Evolutionary conservation across 83 land plant genomes (phyloP).

Genomic region (Diphasiastrum complanatum): DNA sequence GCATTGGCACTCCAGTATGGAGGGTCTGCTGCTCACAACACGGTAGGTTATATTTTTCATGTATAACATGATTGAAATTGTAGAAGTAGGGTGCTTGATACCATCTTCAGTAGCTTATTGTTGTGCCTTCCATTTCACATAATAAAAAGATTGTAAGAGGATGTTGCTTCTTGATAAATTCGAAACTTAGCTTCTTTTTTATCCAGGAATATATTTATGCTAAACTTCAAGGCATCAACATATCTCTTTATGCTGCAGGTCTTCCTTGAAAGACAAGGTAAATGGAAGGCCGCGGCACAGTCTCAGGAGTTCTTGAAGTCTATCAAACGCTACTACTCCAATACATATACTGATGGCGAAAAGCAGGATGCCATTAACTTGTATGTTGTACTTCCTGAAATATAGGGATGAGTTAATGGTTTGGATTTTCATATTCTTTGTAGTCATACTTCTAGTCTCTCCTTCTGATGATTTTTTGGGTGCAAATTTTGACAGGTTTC

Average conservation of each 20-base stretch:
- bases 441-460: neutral
- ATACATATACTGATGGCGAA: slow-evolving; percentile 96
- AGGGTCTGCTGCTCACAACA: slow-evolving; percentile 95
- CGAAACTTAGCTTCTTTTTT: neutral
- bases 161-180: neutral
- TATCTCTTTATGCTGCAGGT: slow-evolving; percentile 39
- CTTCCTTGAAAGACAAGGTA: slow-evolving; percentile 96
- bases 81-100: too few relatives aligned
- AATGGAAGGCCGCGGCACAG: slow-evolving; percentile 97
- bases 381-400: slow-evolving; percentile 29
- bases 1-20: slow-evolving; percentile 98
- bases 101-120: too few relatives aligned
- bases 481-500: slow-evolving; percentile 42
- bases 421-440: neutral
- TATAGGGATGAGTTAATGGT: neutral
- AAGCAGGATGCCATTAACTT: slow-evolving; percentile 97
- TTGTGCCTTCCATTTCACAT: too few relatives aligned
- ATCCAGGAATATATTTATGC: neutral
- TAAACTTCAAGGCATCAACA: neutral
- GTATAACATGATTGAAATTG: too few relatives aligned
- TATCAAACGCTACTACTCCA: slow-evolving; percentile 90
- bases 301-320: slow-evolving; percentile 92
- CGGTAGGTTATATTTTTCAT: slow-evolving; percentile 37
- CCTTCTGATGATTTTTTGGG: neutral
- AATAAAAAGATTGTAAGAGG: too few relatives aligned